A percentile compares a stretch with the other conserved stretches of the same genome.
phyloP scores from a whole-genome alignment of 2,329 filamentous ascomycete genomes.

The Colletotrichum trifolii region DNA sequence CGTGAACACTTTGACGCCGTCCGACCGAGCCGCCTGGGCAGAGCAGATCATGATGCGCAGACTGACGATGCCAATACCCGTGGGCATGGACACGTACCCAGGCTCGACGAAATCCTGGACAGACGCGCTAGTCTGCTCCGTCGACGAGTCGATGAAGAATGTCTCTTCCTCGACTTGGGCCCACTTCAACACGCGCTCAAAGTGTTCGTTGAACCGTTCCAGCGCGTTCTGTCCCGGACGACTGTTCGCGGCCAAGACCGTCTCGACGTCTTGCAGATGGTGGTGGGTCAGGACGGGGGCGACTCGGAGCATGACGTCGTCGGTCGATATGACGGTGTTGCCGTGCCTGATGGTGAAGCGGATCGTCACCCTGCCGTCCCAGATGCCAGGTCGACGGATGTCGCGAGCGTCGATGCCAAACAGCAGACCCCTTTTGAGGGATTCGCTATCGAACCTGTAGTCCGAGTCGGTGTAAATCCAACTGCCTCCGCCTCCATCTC shows the following conservation, averaged over 20 bases:
- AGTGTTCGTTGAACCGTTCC: too few species aligned
- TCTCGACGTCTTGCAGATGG: conserved; percentile 41
- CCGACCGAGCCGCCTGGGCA: too few species aligned
- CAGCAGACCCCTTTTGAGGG: conserved; percentile 40
- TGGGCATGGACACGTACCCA: too few species aligned
- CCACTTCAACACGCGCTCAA: too few species aligned
- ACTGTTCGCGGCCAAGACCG: background rate
- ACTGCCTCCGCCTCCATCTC: too few species aligned
- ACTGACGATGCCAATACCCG: too few species aligned
- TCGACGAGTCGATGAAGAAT: too few species aligned
- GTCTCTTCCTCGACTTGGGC: too few species aligned
- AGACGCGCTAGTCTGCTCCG: too few species aligned
- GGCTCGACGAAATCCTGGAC: too few species aligned
- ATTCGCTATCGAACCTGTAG: background rate
- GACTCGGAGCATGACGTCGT: conserved; percentile 46
- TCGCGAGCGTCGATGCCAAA: conserved; percentile 51
- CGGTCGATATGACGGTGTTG: conserved; percentile 25
- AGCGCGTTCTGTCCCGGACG: background rate
- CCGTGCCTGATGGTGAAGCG: conserved; percentile 44
- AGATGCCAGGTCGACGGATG: conserved; percentile 37
- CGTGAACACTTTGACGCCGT: too few species aligned
- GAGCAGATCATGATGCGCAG: too few species aligned
- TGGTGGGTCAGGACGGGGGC: conserved; percentile 51
- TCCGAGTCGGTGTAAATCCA: background rate
- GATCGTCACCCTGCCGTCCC: conserved; percentile 44